phyloP scores from a whole-genome alignment of 352 stramenopile species.

The Globisporangium middletonii region DNA sequence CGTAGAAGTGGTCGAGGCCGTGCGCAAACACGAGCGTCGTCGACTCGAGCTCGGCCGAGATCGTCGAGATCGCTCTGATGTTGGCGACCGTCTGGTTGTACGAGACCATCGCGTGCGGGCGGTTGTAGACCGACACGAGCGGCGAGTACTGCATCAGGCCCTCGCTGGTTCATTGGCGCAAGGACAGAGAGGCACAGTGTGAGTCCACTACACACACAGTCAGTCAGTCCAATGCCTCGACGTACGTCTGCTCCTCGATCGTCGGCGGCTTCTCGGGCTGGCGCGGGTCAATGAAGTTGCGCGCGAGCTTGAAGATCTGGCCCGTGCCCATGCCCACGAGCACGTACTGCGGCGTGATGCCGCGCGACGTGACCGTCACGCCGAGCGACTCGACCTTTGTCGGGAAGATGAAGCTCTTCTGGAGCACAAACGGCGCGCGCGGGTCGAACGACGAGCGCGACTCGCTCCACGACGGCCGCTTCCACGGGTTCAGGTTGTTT shows the following conservation, averaged over 20 bases:
- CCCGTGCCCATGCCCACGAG: slow-evolving; percentile 90
- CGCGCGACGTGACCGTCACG: slow-evolving; percentile 89
- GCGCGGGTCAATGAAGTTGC: slow-evolving; percentile 92
- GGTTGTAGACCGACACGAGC: slow-evolving; percentile 85
- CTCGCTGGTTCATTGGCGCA: slow-evolving; percentile 31
- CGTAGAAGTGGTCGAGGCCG: slow-evolving; percentile 94
- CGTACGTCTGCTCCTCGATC: slow-evolving; percentile 58
- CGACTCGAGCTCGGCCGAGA: slow-evolving; percentile 90
- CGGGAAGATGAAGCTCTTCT: slow-evolving; percentile 94
- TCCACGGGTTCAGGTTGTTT: slow-evolving; percentile 93
- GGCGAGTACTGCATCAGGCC: slow-evolving; percentile 86
- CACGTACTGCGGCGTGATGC: slow-evolving; percentile 94
- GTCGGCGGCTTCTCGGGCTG: slow-evolving; percentile 91
- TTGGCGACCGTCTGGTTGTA: slow-evolving; percentile 90
- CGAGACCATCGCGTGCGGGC: slow-evolving; percentile 82
- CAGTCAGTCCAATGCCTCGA: neutral
- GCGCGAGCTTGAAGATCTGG: slow-evolving; percentile 91
- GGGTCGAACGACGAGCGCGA: slow-evolving; percentile 92
- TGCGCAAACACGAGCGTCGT: slow-evolving; percentile 92
- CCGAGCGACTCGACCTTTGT: slow-evolving; percentile 87
- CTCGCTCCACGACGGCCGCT: slow-evolving; percentile 83
- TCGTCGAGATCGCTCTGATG: slow-evolving; percentile 57
- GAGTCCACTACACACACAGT: neutral
- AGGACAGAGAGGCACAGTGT: neutral
- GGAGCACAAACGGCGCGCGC: slow-evolving; percentile 87